These are phyloP conservation scores for Tricholoma sp. DNA, from an alignment of 768 basidiomycete genomes.

Conservation along the genomic window DNA sequence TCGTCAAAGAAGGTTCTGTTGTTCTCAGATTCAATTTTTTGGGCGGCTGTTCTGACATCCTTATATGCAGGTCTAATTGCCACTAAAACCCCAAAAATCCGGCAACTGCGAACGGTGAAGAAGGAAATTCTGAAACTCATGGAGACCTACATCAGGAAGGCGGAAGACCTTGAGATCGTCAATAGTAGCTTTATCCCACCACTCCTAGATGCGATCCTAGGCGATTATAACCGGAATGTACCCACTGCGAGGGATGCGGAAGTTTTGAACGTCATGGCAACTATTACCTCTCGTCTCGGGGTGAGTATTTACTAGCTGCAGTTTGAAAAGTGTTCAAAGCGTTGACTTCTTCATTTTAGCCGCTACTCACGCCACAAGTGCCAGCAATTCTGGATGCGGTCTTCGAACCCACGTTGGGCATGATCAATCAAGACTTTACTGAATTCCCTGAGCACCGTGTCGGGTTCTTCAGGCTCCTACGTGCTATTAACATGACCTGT, in stretches of 20 bases:
- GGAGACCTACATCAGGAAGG: constrained; percentile 96
- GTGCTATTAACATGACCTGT: constrained; percentile 88
- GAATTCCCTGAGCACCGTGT: constrained; percentile 97
- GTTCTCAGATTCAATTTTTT: neutral
- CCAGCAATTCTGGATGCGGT: constrained; percentile 94
- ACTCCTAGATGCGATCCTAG: constrained; percentile 91
- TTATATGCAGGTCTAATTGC: constrained; percentile 67
- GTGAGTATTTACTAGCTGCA: constrained; percentile 42
- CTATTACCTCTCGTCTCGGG: constrained; percentile 83
- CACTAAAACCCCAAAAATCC: constrained; percentile 95
- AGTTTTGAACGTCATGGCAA: constrained; percentile 95
- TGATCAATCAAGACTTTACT: constrained; percentile 99
- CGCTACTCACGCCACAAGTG: constrained; percentile 86
- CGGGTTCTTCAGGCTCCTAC: constrained; percentile 93
- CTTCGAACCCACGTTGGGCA: constrained; percentile 93
- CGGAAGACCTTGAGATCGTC: constrained; percentile 92
- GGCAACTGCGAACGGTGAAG: constrained; percentile 92
- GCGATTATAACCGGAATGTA: constrained; percentile 93
- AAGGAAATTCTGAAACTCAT: constrained; percentile 97
- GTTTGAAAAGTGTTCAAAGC: neutral
- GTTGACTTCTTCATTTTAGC: constrained; percentile 37
- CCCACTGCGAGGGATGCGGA: constrained; percentile 93
- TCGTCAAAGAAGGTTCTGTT: constrained; percentile 71
- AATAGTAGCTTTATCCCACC: constrained; percentile 94
- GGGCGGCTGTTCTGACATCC: constrained; percentile 3